Evolutionary conservation across 495 filamentous ascomycete genomes (phyloP).

Genomic region (Tirmania nivea): DNA sequence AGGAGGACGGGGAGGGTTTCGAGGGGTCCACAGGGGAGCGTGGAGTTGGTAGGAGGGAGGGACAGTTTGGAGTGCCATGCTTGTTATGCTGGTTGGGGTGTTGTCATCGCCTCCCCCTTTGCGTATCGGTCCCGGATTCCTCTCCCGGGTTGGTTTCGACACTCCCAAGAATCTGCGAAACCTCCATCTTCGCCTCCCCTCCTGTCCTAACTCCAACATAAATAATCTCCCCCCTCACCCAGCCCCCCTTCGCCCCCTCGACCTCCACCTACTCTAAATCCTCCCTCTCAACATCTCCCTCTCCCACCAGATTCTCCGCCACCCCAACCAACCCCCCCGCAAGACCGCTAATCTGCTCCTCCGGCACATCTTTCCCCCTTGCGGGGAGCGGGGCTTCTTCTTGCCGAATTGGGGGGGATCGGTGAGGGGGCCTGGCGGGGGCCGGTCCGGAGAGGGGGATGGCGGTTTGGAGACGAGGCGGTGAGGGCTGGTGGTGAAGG

Average conservation of each 20-base stretch:
- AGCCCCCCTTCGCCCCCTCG: constrained; percentile 52
- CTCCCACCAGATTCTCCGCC: constrained; percentile 27
- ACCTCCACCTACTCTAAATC: constrained; percentile 56
- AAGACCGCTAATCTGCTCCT: constrained; percentile 45
- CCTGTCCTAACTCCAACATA: constrained; percentile 58
- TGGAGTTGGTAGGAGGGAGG: constrained; percentile 14
- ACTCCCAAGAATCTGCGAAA: neutral
- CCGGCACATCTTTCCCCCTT: constrained; percentile 60
- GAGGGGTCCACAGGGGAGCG: constrained; percentile 13
- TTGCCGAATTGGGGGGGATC: neutral
- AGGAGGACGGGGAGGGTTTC: constrained; percentile 41
- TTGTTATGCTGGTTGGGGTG: neutral
- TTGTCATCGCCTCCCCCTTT: no score
- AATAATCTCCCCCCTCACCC: constrained; percentile 74
- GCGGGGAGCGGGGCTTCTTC: no score
- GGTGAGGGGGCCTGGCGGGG: constrained; percentile 14
- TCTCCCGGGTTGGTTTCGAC: neutral
- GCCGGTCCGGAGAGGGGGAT: constrained; percentile 1
- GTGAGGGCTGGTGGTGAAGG: constrained; percentile 6
- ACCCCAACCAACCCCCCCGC: constrained; percentile 53
- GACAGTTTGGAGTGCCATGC: neutral
- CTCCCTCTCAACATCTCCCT: constrained; percentile 50
- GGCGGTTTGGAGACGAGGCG: constrained; percentile 1
- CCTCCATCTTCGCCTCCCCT: neutral
- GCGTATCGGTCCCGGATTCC: constrained; percentile 5